Base-by-base conservation (phyloP, 441 rosid species). In the Pelargonium fulgidum region DNA sequence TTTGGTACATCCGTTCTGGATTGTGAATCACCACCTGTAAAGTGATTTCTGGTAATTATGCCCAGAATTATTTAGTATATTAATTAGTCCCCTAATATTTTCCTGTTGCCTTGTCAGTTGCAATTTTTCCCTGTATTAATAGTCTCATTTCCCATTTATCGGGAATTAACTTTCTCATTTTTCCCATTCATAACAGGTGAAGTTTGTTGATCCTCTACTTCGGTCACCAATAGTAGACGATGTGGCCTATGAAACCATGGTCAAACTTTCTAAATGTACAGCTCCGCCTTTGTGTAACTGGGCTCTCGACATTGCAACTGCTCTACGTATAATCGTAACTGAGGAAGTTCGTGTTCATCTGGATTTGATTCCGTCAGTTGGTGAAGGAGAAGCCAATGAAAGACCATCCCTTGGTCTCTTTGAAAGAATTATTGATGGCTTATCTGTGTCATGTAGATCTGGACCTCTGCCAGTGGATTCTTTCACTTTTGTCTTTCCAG, bases 401-500 rank as follows among this genome's bases (percentile, higher is more conserved):
- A 84, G 82, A 75, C 77, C 81, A 14, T 50, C 85, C 9, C 70
- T 82, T 76, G 83, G 91, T 73, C 96, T 95, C 78, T 89, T 91
- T 83, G 97, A 86, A 83, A 89, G 90, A 78, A 82, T 95, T 66
- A 76, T 92, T 63, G 76, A 76, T 64, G 97, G 93, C 62, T 80
- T 95, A 77, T 80, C 92, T 12, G 64, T 83, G 62, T 88, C 98
- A 64, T 92, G 99, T 81, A 88, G 89, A 92, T 82, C 85, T 66
- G 91, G 98, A 64, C 90, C 98, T 68, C 96, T 95, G 75, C 99
- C 97, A 73, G 98, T 95, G 12, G 95, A 90, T 81, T 87, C 99
- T 64, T 94, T 94, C 78, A 85, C 84, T 63, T 92, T 95, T 81
- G 85, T 95, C 76, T 92, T 95, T 76, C 99, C 97, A 67, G 99